A percentile compares a stretch with the other conserved stretches of the same genome.
These are phyloP conservation scores for Diaporthe ilicicola DNA, from an alignment of 2,329 filamentous ascomycete species.

Conservation along the genomic window DNA sequence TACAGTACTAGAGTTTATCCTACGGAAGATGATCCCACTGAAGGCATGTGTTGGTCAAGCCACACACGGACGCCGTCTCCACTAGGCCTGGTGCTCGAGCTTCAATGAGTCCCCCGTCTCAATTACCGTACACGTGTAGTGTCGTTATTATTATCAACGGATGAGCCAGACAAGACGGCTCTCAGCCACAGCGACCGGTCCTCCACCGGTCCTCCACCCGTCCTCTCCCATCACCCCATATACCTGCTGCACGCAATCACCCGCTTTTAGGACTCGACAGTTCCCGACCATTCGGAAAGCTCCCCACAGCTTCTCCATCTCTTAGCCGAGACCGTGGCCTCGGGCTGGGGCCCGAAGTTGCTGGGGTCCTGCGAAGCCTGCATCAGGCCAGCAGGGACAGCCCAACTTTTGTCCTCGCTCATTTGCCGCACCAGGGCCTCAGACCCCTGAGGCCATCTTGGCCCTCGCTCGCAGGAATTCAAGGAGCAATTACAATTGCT, in stretches of 20 bases:
- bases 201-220: neutral
- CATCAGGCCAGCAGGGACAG: neutral
- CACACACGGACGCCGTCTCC: too few relatives aligned
- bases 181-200: neutral
- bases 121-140: neutral
- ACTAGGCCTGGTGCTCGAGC: neutral
- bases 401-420: neutral
- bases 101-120: neutral
- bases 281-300: slow-evolving; percentile 5
- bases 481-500: too few relatives aligned
- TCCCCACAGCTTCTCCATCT: neutral
- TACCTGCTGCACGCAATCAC: slow-evolving; percentile 5
- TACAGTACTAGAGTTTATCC: too few relatives aligned
- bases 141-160: too few relatives aligned
- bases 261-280: neutral
- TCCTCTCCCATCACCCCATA: neutral
- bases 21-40: too few relatives aligned
- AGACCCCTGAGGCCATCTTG: neutral
- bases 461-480: neutral
- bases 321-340: slow-evolving; percentile 15
- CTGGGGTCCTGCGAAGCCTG: neutral
- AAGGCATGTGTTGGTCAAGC: too few relatives aligned
- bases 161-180: neutral
- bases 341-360: slow-evolving; percentile 7
- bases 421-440: slow-evolving; percentile 14